Percentiles rank a stretch among this genome's conserved stretches.
phyloP scores from a whole-genome alignment of 2,329 filamentous ascomycete genomes.

The Fusarium caatingaense region DNA sequence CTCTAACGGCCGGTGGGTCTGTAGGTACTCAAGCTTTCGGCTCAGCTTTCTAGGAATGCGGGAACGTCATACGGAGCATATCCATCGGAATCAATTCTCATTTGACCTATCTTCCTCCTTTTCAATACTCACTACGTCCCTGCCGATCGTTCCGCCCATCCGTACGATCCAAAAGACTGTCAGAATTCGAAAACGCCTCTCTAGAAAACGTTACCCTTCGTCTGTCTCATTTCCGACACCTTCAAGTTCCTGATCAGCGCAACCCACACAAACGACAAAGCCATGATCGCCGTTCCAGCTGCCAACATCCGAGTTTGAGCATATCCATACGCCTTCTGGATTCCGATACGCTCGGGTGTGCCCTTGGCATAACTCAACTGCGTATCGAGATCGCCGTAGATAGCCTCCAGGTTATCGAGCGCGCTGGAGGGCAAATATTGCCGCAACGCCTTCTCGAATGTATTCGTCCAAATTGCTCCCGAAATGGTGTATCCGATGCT shows the following conservation, averaged over 20 bases:
- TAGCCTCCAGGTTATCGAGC: not conserved
- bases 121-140: not conserved
- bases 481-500: conserved; percentile 59
- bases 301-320: conserved; percentile 34
- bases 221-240: conserved; percentile 35
- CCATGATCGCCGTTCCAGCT: conserved; percentile 39
- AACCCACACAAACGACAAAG: conserved; percentile 32
- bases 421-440: not conserved
- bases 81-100: not conserved
- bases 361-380: conserved; percentile 17
- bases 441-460: conserved; percentile 41
- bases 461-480: conserved; percentile 57
- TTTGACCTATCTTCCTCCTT: not conserved
- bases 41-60: not conserved
- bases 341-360: conserved; percentile 3
- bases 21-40: not conserved
- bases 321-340: conserved; percentile 23
- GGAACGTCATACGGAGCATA: not conserved
- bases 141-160: too few relatives aligned
- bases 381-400: conserved; percentile 5
- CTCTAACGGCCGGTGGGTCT: not conserved
- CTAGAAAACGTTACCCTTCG: conserved; percentile 32
- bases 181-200: too few relatives aligned
- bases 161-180: too few relatives aligned
- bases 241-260: conserved; percentile 37